phyloP scores from a whole-genome alignment of 2,329 filamentous ascomycete species.

The Nothopassalora personata region DNA sequence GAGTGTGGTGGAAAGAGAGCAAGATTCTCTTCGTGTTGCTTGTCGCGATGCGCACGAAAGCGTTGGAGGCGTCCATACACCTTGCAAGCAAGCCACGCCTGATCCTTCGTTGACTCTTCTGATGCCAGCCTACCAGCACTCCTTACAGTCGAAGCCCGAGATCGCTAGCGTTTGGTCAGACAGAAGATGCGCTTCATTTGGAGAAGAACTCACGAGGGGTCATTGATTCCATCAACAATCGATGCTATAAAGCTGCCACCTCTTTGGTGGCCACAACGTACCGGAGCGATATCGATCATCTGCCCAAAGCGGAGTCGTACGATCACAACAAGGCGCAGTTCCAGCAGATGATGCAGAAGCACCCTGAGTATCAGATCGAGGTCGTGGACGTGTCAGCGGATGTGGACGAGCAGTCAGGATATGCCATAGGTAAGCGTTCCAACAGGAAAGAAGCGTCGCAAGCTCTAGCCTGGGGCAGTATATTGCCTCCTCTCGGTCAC shows the following conservation, averaged over 20 bases:
- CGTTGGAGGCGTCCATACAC: no score
- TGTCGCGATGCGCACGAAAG: no score
- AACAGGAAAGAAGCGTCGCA: neutral
- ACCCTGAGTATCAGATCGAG: constrained; percentile 11
- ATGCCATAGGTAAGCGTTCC: constrained; percentile 3
- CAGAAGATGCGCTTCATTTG: neutral
- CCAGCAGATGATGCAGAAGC: neutral
- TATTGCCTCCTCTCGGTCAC: constrained; percentile 10
- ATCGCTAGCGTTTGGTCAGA: neutral
- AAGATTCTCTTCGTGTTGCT: no score
- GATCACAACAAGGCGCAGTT: constrained; percentile 4
- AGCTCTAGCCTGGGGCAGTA: neutral
- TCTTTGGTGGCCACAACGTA: constrained; percentile 8
- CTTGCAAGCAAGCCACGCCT: neutral
- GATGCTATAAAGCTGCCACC: constrained; percentile 5
- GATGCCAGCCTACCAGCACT: neutral
- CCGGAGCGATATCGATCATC: constrained; percentile 9
- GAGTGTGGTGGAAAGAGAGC: no score
- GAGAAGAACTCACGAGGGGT: constrained; percentile 7
- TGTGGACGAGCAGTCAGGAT: constrained; percentile 9
- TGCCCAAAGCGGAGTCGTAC: constrained; percentile 7
- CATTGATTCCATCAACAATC: constrained; percentile 11
- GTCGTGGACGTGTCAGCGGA: constrained; percentile 9
- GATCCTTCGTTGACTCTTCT: neutral
- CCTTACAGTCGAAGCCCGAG: neutral